These are phyloP conservation scores for Kurtzmaniella quercitrusa DNA, from an alignment of 1,139 yeast species.

Conservation along the genomic window DNA sequence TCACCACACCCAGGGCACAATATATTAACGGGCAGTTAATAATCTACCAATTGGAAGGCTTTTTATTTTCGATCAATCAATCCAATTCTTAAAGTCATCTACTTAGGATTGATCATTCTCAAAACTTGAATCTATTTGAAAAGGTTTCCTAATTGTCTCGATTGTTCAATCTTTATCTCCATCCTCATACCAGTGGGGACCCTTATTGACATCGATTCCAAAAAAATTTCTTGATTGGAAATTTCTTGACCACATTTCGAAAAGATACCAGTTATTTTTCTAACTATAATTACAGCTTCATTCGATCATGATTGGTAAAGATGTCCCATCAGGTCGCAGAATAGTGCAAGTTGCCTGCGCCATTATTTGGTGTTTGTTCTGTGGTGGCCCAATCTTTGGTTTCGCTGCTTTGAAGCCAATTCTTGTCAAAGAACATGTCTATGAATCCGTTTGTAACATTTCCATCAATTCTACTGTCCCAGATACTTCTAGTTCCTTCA, in stretches of 20 bases:
- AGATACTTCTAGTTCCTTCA: background rate
- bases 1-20: background rate
- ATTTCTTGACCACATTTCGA: too few relatives aligned
- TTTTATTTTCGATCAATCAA: too few relatives aligned
- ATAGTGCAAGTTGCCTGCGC: conserved; percentile 50
- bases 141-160: too few relatives aligned
- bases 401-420: conserved; percentile 92
- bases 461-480: conserved; percentile 7
- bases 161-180: too few relatives aligned
- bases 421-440: conserved; percentile 72
- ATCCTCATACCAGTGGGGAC: too few relatives aligned
- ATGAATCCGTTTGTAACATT: conserved; percentile 51
- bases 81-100: too few relatives aligned
- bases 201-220: too few relatives aligned
- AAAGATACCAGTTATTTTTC: too few relatives aligned
- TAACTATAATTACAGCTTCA: too few relatives aligned
- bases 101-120: too few relatives aligned
- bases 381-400: conserved; percentile 93
- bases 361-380: conserved; percentile 77
- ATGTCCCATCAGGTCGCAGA: conserved; percentile 16
- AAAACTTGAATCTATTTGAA: too few relatives aligned
- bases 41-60: background rate
- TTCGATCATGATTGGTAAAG: conserved; percentile 5
- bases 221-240: too few relatives aligned
- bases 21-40: background rate